Evolutionary conservation across 2,329 filamentous ascomycete species (phyloP), one percentile per base, ranked within the genome.

Genomic region (Lachnellula hyalina): DNA sequence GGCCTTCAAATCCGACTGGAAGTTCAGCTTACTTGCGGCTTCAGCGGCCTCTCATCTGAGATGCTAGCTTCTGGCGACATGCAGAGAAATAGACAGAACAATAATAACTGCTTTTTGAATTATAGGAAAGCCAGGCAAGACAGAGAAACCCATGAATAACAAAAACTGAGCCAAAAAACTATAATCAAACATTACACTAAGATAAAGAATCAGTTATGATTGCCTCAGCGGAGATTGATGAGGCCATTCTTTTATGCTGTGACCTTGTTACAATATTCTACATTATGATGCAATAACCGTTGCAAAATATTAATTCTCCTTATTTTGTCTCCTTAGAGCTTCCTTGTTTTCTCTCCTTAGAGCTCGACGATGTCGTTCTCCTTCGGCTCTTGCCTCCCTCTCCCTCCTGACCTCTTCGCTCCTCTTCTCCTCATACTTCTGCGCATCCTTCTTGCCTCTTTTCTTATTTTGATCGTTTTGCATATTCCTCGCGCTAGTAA

Each of bases 381-480:
- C n/a, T 19, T n/a, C 40, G 5, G 15, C 28, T 35, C 12, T 23
- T 36, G 45, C n/a, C 47, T 40, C 51, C 36, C 12, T 9, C 28
- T 60, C 54, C 25, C 52, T 41, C 42, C 35, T 47, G 35, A 63
- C 28, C 48, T 66, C 51, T 28, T 54, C 51, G 23, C 45, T 38
- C 23, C 59, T 61, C 57, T 62, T 62, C 42, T 34, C 52, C 51
- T 65, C 62, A 58, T 64, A 66, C 14, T 32, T 47, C n/a, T 57
- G 34, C 34, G 52, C 51, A 49, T 58, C 51, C 14, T 56, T 53
- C 38, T 42, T 40, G 19, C 61, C 53, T 1, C 15, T 42, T 53
- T 63, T 62, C 14, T 52, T 66, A 17, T 69, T 65, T 49, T 72
- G 67, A 34, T 72, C 73, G 15, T 67, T 64, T 54, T 51, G 41